phyloP scores from a whole-genome alignment of 2,329 filamentous ascomycete genomes.

The Beauveria rudraprayagi region DNA sequence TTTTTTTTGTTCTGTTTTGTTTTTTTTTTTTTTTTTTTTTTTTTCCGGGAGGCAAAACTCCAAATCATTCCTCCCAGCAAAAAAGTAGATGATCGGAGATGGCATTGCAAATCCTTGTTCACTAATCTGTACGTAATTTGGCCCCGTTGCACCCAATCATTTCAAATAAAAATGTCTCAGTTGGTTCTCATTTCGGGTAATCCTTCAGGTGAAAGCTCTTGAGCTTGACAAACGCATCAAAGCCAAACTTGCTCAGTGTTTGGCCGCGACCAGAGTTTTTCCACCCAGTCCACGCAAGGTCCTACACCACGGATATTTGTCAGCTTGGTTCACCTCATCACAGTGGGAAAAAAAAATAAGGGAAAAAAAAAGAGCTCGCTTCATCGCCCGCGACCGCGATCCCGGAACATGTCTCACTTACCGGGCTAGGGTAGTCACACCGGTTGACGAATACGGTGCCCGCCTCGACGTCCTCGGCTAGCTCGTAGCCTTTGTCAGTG shows the following conservation, averaged over 20 bases:
- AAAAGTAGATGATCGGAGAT: not conserved
- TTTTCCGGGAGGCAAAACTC: no score
- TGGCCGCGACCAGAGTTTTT: slow-evolving; percentile 93
- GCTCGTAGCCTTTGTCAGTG: slow-evolving; percentile 60
- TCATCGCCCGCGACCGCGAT: not conserved
- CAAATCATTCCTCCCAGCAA: not conserved
- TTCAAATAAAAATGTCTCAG: not conserved
- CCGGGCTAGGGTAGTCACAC: slow-evolving; percentile 84
- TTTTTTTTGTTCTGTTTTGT: no score
- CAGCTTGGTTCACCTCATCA: not conserved
- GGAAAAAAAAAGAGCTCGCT: not conserved
- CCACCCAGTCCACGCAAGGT: slow-evolving; percentile 95
- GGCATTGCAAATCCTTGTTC: not conserved
- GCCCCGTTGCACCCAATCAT: not conserved
- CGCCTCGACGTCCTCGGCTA: slow-evolving; percentile 76
- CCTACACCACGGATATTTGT: slow-evolving; percentile 39
- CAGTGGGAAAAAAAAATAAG: not conserved
- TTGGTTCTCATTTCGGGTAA: slow-evolving; percentile 47
- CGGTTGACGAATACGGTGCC: slow-evolving; percentile 96
- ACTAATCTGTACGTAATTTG: not conserved
- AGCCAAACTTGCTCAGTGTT: slow-evolving; percentile 82
- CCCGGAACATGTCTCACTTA: slow-evolving; percentile 40
- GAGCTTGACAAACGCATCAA: slow-evolving; percentile 91
- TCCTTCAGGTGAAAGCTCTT: slow-evolving; percentile 95
- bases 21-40: no score